Base-by-base conservation (phyloP, 177 flowering plant genomes). In the Vitis hybrid region DNA sequence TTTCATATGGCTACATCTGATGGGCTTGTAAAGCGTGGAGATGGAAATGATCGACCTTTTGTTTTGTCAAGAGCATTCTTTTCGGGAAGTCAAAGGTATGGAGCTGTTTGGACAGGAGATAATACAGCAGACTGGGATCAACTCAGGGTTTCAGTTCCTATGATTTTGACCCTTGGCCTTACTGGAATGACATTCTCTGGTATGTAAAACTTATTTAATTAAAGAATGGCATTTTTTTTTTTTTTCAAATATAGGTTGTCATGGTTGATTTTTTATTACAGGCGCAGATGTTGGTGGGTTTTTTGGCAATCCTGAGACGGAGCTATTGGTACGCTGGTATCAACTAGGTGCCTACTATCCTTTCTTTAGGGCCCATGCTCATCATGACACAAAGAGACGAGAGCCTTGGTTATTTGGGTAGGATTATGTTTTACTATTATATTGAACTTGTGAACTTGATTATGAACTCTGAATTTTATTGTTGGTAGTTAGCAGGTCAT, bases 201-300 rank as follows among this genome's bases (percentile, higher is more conserved):
- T 96, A 63, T 67, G 79, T 75, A 16, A 26, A 57, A 49, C 16
- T 66, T 26, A 0, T 12, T 58, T 52, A 48, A 20, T 63, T 65
- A 22, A 14, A 55, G 18, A 33, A 18, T 10, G 15, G 49, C n/a
- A 59, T 14, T 29, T 49, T 31, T 26, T 10, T 45, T 22, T 65
- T 51, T 3, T 16, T 52, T 52, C n/a, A 55, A 26, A 48, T 16
- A 29, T 9, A 12, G 7, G 15, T 29, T 33, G 48, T 71, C 16
- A 69, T 77, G 29, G 26, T 61, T 3, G 8, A 10, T 75, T 1
- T 70, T 67, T 69, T 72, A 69, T 2, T 73, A 48, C 75, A 96
- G 99, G 99, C 80, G 99, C 98, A 14, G 99, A 96, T 87, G 84
- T 96, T 83, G 99, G 99, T 80, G 99, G 99, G 3, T 96, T 87